Evolutionary conservation across 208 protist species (phyloP), one percentile per base, ranked within the genome.

Genomic region (Leishmania lainsoni): DNA sequence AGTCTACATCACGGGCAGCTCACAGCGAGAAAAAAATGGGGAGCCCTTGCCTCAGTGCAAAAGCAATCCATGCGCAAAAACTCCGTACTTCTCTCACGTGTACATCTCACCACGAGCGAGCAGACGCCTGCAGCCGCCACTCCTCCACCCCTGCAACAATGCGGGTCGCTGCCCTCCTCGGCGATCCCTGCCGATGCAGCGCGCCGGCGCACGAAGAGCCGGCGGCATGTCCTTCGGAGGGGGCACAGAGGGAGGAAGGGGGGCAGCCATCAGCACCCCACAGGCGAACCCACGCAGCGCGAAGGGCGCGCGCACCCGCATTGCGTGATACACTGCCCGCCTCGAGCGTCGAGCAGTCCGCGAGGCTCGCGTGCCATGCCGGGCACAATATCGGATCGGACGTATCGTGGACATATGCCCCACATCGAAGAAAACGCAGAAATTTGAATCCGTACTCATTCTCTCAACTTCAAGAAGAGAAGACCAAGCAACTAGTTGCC

Each of bases 1-100:
- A 49, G 20, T 45, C 16, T n/a, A 42, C 10, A 22, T 45, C n/a
- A 20, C 16, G 14, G 32, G 2, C 6, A 16, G 1, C n/a, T 71
- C 66, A 71, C 6, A 8, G 17, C 66, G 35, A n/a, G 42, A 17
- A 0, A 45, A 22, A 2, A 17, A 26, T 20, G 66, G 9, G 10
- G 22, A 49, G 66, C 16, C 0, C n/a, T 65, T 65, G 22, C 22
- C 22, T 65, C n/a, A 71, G 32, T 48, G 3, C n/a, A 48, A 65
- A 83, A 73, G 26, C 35, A 74, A 76, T 58, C 35, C 10, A 86
- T 5, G n/a, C 17, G 45, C 29, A 81, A 39, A 59, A n/a, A 22
- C 42, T 45, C 42, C 42, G 4, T 45, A 45, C 42, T 45, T 45
- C 6, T 45, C 42, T 45, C 42, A 45, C 42, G 42, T 45, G 42